Base-by-base conservation (phyloP, 2,329 filamentous ascomycete species). In the Fusarium sp. region DNA sequence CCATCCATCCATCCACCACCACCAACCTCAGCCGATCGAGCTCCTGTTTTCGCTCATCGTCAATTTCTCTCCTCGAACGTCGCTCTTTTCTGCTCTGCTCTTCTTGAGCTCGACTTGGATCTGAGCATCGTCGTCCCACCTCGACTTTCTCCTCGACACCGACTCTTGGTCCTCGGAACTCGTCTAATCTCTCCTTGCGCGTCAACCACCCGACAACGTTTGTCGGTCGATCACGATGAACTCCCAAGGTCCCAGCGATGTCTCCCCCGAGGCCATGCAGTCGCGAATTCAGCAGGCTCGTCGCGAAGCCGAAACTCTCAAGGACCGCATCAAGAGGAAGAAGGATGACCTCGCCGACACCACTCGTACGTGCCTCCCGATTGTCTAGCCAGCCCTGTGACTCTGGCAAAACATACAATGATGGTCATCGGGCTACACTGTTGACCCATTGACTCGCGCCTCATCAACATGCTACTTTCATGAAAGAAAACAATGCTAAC, bases 331-430 rank as follows among this genome's bases (percentile, higher is more conserved):
- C 89, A 98, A 98, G 91, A 91, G 94, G 84, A 97, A 97, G 90
- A 98, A 98, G 92, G 96, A 99, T 89, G 96, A 98, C 84, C 89
- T 99, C 76, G 95, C 95, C 80, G 96, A 99, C 83, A 97, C 94
- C 70, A 97, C 94, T 79, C 91, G 96, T 99, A 90, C 89, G 95
- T 88, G 67, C 36, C 54, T 58, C 49, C 50, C 57, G 47, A 58
- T 65, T 57, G n/a, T 44, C 55, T 38, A 38, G n/a, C 40, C 28
- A 42, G 28, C 21, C 13, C 45, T 42, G 60, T 43, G 14, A 42
- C 46, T 34, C 9, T 46, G 50, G 55, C 28, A 28, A 50, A 33
- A 24, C 33, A 59, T 52, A 43, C 50, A 36, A 39, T 11, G 10
- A 40, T 34, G 38, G 36, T 31, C 42, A 38, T 36, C 21, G 21